Evolutionary conservation across 305 asterid species (phyloP).

Genomic region (Fraxinus paxiana): DNA sequence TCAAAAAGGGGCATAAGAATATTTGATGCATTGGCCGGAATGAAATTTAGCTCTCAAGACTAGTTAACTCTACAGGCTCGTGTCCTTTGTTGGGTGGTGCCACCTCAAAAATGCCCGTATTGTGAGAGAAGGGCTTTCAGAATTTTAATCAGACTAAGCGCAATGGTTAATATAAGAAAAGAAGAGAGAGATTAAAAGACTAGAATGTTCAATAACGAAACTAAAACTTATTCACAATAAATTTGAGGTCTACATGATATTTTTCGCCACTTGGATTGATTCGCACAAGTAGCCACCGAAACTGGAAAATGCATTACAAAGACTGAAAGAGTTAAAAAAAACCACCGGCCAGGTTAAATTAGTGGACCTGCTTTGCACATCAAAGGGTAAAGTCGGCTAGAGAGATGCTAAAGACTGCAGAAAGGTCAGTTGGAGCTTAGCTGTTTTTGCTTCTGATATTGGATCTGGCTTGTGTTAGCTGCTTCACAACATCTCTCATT

Average conservation of each 20-base stretch:
- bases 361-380: background rate
- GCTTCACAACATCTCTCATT: slow-evolving; percentile 79
- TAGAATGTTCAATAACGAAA: background rate
- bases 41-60: background rate
- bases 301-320: background rate
- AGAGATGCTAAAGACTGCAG: background rate
- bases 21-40: background rate
- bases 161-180: background rate
- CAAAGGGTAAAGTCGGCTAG: background rate
- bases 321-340: background rate
- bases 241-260: background rate
- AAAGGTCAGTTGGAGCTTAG: slow-evolving; percentile 2
- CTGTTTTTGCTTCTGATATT: slow-evolving; percentile 33
- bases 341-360: background rate
- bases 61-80: background rate
- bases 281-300: background rate
- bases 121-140: background rate
- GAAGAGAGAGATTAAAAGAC: background rate
- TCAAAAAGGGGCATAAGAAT: background rate
- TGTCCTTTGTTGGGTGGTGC: background rate
- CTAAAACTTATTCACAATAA: background rate
- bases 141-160: background rate
- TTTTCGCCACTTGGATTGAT: background rate
- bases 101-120: background rate
- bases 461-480: slow-evolving; percentile 33